Conservation (phyloP, 768 basidiomycete species). For the Lentinula aciculospora region DNA sequence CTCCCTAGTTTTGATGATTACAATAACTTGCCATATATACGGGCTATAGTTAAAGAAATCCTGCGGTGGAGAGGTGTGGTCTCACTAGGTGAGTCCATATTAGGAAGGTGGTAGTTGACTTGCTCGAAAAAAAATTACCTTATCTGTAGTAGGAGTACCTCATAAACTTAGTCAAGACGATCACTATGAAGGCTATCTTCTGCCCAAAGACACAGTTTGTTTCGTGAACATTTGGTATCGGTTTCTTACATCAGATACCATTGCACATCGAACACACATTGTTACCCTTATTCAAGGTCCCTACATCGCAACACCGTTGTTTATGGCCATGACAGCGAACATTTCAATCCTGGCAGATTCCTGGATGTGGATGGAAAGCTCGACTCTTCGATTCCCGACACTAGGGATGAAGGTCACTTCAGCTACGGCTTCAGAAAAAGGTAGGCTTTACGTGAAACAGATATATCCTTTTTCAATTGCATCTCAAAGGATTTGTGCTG, state of each 20-base stretch:
- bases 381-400: neutral
- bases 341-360: constrained; percentile 3
- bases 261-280: no score
- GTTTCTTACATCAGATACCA: no score
- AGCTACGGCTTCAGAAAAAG: constrained; percentile 19
- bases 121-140: no score
- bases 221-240: constrained; percentile 5
- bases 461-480: neutral
- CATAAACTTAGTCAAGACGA: constrained; percentile 6
- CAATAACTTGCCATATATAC: constrained; percentile 24
- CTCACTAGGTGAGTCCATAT: constrained; percentile 23
- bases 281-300: neutral
- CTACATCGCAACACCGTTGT: neutral
- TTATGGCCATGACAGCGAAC: neutral
- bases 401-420: constrained; percentile 17
- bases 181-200: constrained; percentile 7
- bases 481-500: constrained; percentile 15
- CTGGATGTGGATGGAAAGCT: neutral
- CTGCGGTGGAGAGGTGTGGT: constrained; percentile 25
- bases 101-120: neutral
- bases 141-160: neutral
- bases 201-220: constrained; percentile 7
- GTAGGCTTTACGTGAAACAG: neutral
- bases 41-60: constrained; percentile 29
- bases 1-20: constrained; percentile 29